Evolutionary conservation across 2,329 filamentous ascomycete genomes (phyloP), one percentile per base, ranked within the genome.

Genomic region (Fusarium sp.): DNA sequence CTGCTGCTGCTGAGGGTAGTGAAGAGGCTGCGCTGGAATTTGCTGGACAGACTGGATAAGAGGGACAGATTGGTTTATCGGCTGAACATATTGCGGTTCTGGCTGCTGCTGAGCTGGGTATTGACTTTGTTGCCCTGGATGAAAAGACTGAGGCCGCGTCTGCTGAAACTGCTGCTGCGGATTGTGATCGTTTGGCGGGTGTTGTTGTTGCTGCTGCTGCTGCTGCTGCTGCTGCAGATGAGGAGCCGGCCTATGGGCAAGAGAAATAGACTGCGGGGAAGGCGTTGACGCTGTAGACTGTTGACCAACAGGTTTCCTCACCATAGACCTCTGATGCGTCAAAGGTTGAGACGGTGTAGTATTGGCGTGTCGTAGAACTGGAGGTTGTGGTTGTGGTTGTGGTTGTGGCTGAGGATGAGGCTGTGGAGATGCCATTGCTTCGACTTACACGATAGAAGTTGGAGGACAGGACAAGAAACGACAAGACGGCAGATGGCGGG

Each of bases 401-500:
- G 59, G 57, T n/a, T n/a, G n/a, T n/a, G n/a, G n/a, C n/a, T n/a
- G 32, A 10, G 23, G 38, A 17, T 57, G 62, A 55, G 53, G 49
- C 36, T 65, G 53, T 31, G 59, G 57, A 43, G 57, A 57, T 14
- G 52, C 62, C 62, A 65, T 65, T 32, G 39, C 14, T 36, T 21
- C 25, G 27, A 46, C 59, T 62, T 49, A 48, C 13, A 63, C 58
- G 29, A 11, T 6, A 36, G 29, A 31, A 61, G 50, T 14, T 8
- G 35, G 23, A 25, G 37, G 42, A 44, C 47, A 57, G 37, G 42
- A 44, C 52, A 57, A 63, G 35, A 45, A 48, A 54, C 23, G 59
- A 61, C 59, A 56, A 60, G 61, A 61, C 43, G 48, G 53, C 47
- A 63, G 35, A 38, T 9, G 11, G 17, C 23, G 32, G 9, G 14